phyloP scores from a whole-genome alignment of 495 filamentous ascomycete genomes.

The Paragyromitra xinjiangensis region DNA sequence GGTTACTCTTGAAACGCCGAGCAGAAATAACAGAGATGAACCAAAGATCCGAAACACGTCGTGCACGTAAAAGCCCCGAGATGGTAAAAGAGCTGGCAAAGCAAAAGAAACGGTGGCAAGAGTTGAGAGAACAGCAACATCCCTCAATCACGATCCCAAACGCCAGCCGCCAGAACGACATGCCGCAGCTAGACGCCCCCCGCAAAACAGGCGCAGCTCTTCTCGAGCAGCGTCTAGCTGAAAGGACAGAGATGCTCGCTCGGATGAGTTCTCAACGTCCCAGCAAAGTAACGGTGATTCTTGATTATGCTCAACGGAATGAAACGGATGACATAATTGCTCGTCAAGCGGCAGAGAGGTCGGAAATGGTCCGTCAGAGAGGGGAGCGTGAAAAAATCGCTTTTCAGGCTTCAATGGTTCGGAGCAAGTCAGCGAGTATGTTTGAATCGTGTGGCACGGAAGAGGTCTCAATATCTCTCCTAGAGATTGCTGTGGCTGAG shows the following conservation, averaged over 20 bases:
- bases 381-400: neutral
- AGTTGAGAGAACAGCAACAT: neutral
- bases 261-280: neutral
- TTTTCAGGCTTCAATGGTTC: neutral
- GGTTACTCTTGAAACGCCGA: neutral
- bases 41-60: neutral
- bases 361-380: neutral
- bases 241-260: neutral
- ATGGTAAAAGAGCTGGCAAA: neutral
- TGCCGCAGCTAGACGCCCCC: neutral
- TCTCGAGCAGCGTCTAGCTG: neutral
- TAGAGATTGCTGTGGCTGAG: neutral
- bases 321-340: neutral
- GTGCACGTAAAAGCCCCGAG: neutral
- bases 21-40: neutral
- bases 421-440: neutral
- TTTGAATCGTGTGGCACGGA: constrained; percentile 5
- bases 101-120: neutral
- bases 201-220: neutral
- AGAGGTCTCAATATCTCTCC: neutral
- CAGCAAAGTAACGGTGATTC: neutral
- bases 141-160: neutral
- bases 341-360: neutral
- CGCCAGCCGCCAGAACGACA: neutral
- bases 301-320: neutral